A percentile compares a stretch with the other conserved stretches of the same genome.
phyloP scores from a whole-genome alignment of 345 rosid species.

The Citrus trifoliata region DNA sequence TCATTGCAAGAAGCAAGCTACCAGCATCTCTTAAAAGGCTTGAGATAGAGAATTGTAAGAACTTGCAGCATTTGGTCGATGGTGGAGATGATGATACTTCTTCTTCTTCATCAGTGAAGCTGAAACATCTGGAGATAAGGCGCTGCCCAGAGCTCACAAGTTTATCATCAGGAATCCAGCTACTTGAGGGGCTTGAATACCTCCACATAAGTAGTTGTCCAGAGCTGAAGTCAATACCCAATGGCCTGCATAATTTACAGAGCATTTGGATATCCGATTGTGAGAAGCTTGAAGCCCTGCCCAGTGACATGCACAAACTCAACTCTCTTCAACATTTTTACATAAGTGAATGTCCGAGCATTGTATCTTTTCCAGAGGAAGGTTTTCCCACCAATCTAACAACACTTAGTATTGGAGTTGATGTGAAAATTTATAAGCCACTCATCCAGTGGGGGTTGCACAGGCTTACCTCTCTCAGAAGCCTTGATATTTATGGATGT shows the following conservation, averaged over 20 bases:
- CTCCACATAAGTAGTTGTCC: background rate
- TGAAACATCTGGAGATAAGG: background rate
- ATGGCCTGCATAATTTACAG: background rate
- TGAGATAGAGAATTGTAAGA: background rate
- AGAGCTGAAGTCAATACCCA: background rate
- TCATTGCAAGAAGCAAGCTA: background rate
- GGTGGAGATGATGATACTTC: background rate
- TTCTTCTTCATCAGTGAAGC: background rate
- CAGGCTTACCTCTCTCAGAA: background rate
- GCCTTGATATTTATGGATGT: too few relatives aligned
- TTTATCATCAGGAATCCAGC: background rate
- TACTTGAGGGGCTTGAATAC: background rate
- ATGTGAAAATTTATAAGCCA: background rate
- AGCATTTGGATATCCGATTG: background rate
- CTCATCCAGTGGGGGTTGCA: background rate
- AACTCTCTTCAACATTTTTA: background rate
- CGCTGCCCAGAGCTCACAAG: background rate
- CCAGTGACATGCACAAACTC: background rate
- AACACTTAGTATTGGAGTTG: background rate
- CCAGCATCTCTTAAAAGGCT: background rate
- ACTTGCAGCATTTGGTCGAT: background rate
- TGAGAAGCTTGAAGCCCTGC: background rate
- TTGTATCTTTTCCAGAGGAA: background rate
- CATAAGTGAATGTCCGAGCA: background rate
- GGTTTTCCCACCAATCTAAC: background rate